Conservation (phyloP, 2,329 filamentous ascomycete species). For the Mollisia scopiformis region DNA sequence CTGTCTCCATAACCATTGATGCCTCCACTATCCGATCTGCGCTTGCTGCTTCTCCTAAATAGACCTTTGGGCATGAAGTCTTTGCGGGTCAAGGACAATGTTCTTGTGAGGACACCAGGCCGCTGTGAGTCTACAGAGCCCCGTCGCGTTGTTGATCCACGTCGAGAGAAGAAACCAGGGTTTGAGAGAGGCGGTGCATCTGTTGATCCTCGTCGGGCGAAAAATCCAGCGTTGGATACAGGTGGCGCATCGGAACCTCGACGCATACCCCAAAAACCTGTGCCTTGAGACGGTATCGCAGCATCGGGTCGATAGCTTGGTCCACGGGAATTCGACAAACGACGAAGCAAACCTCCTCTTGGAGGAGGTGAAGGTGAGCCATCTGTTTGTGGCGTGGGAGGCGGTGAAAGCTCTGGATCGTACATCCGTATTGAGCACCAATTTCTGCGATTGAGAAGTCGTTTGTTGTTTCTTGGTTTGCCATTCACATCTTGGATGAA, state of each 20-base stretch:
- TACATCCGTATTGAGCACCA: slow-evolving; percentile 94
- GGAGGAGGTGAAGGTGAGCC: slow-evolving; percentile 42
- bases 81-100: slow-evolving; percentile 62
- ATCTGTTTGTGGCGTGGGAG: slow-evolving; percentile 62
- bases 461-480: slow-evolving; percentile 88
- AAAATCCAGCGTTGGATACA: slow-evolving; percentile 25
- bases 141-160: slow-evolving; percentile 44
- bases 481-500: slow-evolving; percentile 90
- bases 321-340: slow-evolving; percentile 36
- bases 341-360: slow-evolving; percentile 34
- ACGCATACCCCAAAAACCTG: neutral
- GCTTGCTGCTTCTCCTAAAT: slow-evolving; percentile 50
- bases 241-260: slow-evolving; percentile 22
- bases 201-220: slow-evolving; percentile 7
- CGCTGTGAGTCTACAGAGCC: slow-evolving; percentile 43
- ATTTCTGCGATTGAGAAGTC: slow-evolving; percentile 85
- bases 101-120: slow-evolving; percentile 51
- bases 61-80: slow-evolving; percentile 49
- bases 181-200: slow-evolving; percentile 21
- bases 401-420: slow-evolving; percentile 75
- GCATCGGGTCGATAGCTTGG: slow-evolving; percentile 35
- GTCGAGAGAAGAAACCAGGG: slow-evolving; percentile 43
- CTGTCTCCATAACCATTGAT: slow-evolving; percentile 57
- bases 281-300: neutral
- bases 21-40: slow-evolving; percentile 48